A percentile compares a stretch with the other conserved stretches of the same genome.
phyloP scores from a whole-genome alignment of 345 rosid genomes.

The Iberis pinnata region DNA sequence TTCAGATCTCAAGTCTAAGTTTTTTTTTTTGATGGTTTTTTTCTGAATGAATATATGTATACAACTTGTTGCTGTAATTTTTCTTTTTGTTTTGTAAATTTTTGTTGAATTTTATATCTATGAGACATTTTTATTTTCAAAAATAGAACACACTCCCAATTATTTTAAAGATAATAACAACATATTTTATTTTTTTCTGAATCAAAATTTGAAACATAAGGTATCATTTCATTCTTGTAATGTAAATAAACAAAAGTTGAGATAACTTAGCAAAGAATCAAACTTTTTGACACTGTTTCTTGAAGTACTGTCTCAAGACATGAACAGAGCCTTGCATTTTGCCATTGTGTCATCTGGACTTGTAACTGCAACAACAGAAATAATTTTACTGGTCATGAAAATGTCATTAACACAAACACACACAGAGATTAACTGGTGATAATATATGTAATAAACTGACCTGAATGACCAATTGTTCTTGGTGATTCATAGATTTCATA shows the following conservation, averaged over 20 bases:
- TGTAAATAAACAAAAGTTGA: conserved; percentile 21
- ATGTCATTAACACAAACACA: neutral
- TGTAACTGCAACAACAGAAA: conserved; percentile 50
- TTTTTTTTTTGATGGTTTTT: conserved; percentile 21
- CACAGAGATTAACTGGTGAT: neutral
- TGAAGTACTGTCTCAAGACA: conserved; percentile 25
- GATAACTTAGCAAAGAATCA: conserved; percentile 2
- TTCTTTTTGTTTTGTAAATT: conserved; percentile 21
- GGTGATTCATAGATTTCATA: conserved; percentile 84
- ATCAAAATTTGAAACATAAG: conserved; percentile 20
- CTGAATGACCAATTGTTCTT: conserved; percentile 79
- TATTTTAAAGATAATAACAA: neutral
- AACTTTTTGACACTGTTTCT: conserved; percentile 6
- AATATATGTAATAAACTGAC: conserved; percentile 33
- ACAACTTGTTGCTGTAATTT: conserved; percentile 11
- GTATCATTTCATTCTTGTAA: conserved; percentile 11
- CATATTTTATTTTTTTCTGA: conserved; percentile 4
- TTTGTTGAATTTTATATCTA: conserved; percentile 22
- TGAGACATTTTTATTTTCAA: neutral
- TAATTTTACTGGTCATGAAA: conserved; percentile 5
- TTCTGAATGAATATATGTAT: conserved; percentile 21
- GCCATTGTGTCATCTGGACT: conserved; percentile 66
- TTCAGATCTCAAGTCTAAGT: conserved; percentile 13
- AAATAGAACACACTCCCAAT: neutral
- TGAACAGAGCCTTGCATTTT: conserved; percentile 33